A percentile compares a stretch with the other conserved stretches of the same genome.
phyloP scores from a whole-genome alignment of 148 eudicot species.

The Diospyros lotus region DNA sequence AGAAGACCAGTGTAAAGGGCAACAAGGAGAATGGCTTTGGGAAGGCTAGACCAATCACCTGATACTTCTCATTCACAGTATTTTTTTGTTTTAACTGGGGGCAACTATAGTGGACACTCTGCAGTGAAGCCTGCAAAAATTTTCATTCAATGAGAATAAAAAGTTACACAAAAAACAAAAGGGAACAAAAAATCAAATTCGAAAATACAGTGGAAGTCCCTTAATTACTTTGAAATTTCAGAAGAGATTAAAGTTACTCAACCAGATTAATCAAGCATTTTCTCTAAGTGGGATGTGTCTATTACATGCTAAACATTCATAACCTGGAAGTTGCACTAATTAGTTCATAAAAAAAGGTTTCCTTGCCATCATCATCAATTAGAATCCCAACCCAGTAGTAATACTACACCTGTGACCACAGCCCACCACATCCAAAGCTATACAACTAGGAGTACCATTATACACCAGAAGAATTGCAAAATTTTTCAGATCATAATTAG shows the following conservation, averaged over 20 bases:
- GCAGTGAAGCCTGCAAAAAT: too few species aligned
- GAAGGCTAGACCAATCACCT: too few species aligned
- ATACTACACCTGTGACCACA: background rate
- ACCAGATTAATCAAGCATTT: background rate
- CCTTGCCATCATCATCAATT: background rate
- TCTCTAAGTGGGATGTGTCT: background rate
- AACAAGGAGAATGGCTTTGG: too few species aligned
- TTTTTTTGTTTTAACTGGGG: too few species aligned
- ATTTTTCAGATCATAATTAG: background rate
- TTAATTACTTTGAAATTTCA: background rate
- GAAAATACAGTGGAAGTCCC: background rate
- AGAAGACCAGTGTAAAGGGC: too few species aligned
- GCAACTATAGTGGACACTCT: too few species aligned
- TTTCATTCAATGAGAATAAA: background rate
- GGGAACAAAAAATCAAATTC: background rate
- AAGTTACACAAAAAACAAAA: background rate
- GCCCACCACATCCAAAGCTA: background rate
- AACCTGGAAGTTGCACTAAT: background rate
- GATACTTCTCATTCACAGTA: too few species aligned
- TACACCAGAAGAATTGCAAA: background rate
- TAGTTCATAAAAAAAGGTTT: background rate
- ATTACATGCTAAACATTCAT: background rate
- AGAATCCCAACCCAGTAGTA: background rate
- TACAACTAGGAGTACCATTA: background rate
- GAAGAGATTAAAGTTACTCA: background rate